Base-by-base conservation (phyloP, 306 rosid species). In the Vigna radiata region DNA sequence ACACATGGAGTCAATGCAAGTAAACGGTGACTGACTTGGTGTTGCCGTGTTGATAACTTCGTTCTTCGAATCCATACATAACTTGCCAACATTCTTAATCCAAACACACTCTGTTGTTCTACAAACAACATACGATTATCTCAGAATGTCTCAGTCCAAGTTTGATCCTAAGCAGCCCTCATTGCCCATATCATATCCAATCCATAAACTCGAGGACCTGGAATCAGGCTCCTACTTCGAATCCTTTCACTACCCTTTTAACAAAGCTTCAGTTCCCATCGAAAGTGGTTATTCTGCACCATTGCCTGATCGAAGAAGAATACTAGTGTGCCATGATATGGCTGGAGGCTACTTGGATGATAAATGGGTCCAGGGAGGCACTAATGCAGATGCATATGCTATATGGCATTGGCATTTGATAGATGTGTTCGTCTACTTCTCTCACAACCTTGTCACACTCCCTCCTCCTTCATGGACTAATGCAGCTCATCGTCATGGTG, bases 381-480 rank as follows among this genome's bases (percentile, higher is more conserved):
- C 69, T 10, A 63, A 63, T 37, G 27, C 25, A n/a, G 69, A 63
- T 7, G 69, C 69, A 25, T 63, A 63, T 63, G 27, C 48, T 27
- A 33, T 61, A 15, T 61, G 68, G 68, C 68, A 61, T 15, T 61
- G 68, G 68, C 21, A 63, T 37, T 63, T 63, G 48, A 36, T 63
- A 4, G 48, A 63, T 17, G 48, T 63, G 16, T 63, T 63, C 37
- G 69, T 63, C 4, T 63, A 63, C 16, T 63, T 63, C 48, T 63
- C 69, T 37, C 69, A 63, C 29, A 3, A 63, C 4, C 48, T 63
- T 0, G 27, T 63, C 69, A 63, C 69, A 0, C 48, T 63, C 27
- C 69, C 69, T 63, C 69, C 69, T 63, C 69, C 48, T 63, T 63
- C 27, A 31, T 61, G 68, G 68, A 61, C 46, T 61, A 61, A 31